Evolutionary conservation across 805 yeast genomes (phyloP), one percentile per base, ranked within the genome.

Genomic region (Candida ulmi): DNA sequence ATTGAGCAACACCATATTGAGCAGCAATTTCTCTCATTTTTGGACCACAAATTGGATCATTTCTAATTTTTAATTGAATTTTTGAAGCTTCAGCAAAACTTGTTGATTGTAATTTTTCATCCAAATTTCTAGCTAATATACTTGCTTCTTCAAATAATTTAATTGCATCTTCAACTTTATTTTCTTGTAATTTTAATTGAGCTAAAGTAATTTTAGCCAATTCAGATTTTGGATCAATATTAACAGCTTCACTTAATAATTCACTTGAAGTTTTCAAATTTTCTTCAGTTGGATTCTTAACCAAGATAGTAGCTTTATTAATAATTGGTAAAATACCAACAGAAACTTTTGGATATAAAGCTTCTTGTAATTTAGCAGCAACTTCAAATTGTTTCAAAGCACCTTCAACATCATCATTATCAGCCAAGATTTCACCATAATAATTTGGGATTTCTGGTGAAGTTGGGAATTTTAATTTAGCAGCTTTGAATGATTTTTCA

Each of bases 401-500:
- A 45, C 74, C 82, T 24, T 62, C 72, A 41, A 76, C 65, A 52
- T 85, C 87, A 58, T 83, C 83, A 54, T 74, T 74, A 60, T 91
- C 97, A 46, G 86, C 80, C 55, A 91, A 72, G 37, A 91, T 82
- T 69, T 93, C 99, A 57, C 98, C 99, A 59, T 81, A 88, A 66
- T 88, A 93, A 70, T 88, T 90, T 68, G 93, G 95, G 52, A 88
- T 83, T 63, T 88, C 96, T 40, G 98, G 87, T 38, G 84, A 75
- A 18, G 90, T 76, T 51, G 96, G 90, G 76, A 87, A 87, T 61
- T 73, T 73, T 61, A 72, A 69, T 56, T 76, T 78, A 28, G 91
- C 88, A 44, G 74, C 80, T 45, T 74, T 72, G 65, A 88, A 88
- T 43, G 74, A 65, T 48, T 74, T 71, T 58, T 77, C 81, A 50